Percentiles rank a stretch among this genome's conserved stretches.
phyloP scores from a whole-genome alignment of 306 rosid genomes.

The Bauhinia variegata region DNA sequence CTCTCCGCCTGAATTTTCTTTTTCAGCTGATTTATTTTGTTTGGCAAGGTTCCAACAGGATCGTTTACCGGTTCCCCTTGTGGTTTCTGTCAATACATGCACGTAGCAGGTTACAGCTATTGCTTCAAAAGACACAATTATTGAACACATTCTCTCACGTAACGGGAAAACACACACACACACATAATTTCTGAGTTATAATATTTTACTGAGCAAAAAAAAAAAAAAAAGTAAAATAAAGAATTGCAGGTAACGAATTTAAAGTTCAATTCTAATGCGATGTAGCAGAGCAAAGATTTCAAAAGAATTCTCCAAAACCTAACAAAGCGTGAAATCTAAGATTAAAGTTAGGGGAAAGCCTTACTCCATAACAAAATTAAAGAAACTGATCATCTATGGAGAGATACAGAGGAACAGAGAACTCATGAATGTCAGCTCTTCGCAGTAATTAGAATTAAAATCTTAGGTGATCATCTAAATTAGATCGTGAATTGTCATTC shows the following conservation, averaged over 20 bases:
- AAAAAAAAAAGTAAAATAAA: too few relatives aligned
- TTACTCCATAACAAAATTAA: constrained; percentile 25
- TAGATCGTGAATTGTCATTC: constrained; percentile 17
- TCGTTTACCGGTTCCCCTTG: constrained; percentile 51
- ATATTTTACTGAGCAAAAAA: background rate
- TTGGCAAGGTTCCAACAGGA: constrained; percentile 51
- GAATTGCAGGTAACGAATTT: background rate
- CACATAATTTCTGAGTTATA: background rate
- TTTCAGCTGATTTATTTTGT: constrained; percentile 69
- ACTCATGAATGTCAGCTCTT: constrained; percentile 12
- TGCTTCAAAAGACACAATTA: background rate
- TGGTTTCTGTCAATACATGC: constrained; percentile 43
- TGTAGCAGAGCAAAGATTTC: background rate
- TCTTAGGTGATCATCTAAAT: constrained; percentile 7
- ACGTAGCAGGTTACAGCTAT: background rate
- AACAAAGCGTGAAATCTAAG: constrained; percentile 7
- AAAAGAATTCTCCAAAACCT: background rate
- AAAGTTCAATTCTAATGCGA: constrained; percentile 36
- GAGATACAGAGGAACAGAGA: constrained; percentile 20
- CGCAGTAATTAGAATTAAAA: constrained; percentile 12
- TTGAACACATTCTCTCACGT: background rate
- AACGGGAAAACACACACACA: background rate
- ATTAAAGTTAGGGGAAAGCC: constrained; percentile 26
- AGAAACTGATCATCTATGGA: constrained; percentile 1
- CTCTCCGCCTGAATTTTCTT: constrained; percentile 83